Percentiles rank a stretch among this genome's conserved stretches.
These are phyloP conservation scores for Pterocarpus santalinus DNA, from an alignment of 306 rosid genomes.

Conservation along the genomic window DNA sequence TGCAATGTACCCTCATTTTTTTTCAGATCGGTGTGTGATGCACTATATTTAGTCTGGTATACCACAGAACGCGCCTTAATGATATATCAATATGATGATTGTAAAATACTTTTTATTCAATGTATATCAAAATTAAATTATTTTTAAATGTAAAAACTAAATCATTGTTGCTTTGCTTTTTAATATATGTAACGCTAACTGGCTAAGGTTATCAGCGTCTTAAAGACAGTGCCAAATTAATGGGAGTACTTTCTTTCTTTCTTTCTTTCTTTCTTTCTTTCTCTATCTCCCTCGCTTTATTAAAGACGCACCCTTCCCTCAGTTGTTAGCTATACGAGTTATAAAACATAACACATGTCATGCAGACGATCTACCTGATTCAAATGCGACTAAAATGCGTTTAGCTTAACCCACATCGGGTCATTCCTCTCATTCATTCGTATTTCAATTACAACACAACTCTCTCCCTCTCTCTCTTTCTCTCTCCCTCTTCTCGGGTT, in stretches of 20 bases:
- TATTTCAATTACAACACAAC: too few relatives aligned
- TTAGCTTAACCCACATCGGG: not conserved
- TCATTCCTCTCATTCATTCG: not conserved
- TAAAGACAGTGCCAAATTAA: constrained; percentile 55
- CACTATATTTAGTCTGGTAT: too few relatives aligned
- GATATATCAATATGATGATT: too few relatives aligned
- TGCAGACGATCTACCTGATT: constrained; percentile 53
- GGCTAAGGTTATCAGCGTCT: constrained; percentile 38
- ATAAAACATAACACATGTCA: constrained; percentile 41
- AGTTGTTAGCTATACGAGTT: not conserved
- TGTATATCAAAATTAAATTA: too few relatives aligned
- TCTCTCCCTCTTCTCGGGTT: not conserved
- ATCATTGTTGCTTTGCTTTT: too few relatives aligned
- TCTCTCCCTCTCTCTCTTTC: too few relatives aligned
- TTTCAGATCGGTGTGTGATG: too few relatives aligned
- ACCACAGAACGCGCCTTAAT: too few relatives aligned
- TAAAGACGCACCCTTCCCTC: not conserved
- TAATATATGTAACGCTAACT: too few relatives aligned
- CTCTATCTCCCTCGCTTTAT: not conserved
- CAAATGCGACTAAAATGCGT: not conserved
- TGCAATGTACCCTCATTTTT: too few relatives aligned
- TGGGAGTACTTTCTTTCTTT: not conserved
- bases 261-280: not conserved
- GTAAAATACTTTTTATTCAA: too few relatives aligned
- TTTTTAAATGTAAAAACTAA: too few relatives aligned